phyloP scores from a whole-genome alignment of 305 asterid genomes.

The Caryopteris hybrid region DNA sequence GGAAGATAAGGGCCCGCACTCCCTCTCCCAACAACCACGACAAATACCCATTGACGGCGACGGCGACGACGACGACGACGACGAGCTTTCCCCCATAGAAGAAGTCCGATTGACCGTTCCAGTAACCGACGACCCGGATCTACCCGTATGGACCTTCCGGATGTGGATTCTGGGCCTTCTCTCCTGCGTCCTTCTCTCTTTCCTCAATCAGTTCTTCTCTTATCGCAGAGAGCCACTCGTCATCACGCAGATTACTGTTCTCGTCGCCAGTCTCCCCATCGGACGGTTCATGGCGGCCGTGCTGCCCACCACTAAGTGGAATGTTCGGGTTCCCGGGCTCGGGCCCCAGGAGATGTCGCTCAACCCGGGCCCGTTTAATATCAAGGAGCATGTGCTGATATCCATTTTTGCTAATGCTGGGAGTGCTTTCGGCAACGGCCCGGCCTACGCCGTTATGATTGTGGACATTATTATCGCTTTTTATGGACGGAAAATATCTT shows the following conservation, averaged over 20 bases:
- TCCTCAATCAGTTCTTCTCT: constrained; percentile 49
- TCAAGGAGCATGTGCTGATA: constrained; percentile 65
- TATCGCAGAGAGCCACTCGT: constrained; percentile 41
- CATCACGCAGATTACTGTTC: constrained; percentile 42
- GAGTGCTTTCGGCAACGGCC: constrained; percentile 42
- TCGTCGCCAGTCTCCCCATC: constrained; percentile 38
- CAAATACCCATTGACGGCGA: neutral
- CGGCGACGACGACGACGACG: constrained; percentile 17
- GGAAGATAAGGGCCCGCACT: constrained; percentile 9
- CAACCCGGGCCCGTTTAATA: constrained; percentile 64
- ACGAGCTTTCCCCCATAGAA: constrained; percentile 45
- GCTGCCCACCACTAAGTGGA: constrained; percentile 30
- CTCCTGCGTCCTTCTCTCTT: constrained; percentile 42
- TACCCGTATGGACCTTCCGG: constrained; percentile 54
- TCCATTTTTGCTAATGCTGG: constrained; percentile 59
- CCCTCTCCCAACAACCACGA: constrained; percentile 6
- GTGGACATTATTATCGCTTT: constrained; percentile 37
- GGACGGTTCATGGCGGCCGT: constrained; percentile 50
- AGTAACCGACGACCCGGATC: constrained; percentile 41
- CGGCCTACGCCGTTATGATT: constrained; percentile 44
- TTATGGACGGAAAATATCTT: constrained; percentile 32
- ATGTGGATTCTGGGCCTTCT: constrained; percentile 46
- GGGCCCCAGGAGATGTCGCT: constrained; percentile 32
- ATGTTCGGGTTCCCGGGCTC: constrained; percentile 17
- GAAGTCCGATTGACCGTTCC: constrained; percentile 55